Evolutionary conservation across 306 rosid genomes (phyloP).

Genomic region (Albizia julibrissin): DNA sequence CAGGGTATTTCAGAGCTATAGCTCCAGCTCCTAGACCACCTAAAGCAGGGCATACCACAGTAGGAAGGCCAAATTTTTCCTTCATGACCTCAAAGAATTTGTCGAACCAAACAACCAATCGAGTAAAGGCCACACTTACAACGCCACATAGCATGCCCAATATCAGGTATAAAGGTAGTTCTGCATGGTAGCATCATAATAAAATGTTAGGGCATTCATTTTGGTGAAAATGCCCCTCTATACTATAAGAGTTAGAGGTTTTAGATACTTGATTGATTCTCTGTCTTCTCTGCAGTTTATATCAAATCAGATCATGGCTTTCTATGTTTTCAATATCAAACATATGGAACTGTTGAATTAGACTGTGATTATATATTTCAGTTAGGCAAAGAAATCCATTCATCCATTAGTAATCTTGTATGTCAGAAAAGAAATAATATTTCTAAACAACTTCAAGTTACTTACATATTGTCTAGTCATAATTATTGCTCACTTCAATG

Average conservation of each 20-base stretch:
- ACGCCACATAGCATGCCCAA: conserved; percentile 98
- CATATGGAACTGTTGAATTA: background rate
- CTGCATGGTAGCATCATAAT: conserved; percentile 58
- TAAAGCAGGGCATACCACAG: conserved; percentile 90
- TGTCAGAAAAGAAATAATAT: background rate
- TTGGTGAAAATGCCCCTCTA: background rate
- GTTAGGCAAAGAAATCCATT: background rate
- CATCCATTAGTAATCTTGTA: background rate
- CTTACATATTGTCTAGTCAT: background rate
- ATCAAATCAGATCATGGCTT: conserved; percentile 12
- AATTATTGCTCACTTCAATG: background rate
- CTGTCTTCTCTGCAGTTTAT: background rate
- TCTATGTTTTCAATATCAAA: background rate
- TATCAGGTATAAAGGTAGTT: conserved; percentile 90
- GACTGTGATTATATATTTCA: background rate
- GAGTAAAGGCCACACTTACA: conserved; percentile 87
- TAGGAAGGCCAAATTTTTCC: conserved; percentile 84
- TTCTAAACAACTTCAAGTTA: background rate
- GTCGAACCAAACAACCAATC: conserved; percentile 86
- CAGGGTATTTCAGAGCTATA: conserved; percentile 98
- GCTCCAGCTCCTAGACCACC: conserved; percentile 98
- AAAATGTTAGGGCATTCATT: conserved; percentile 34
- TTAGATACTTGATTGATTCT: background rate
- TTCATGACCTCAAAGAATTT: conserved; percentile 67
- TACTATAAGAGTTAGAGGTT: background rate